Percentiles rank a stretch among this genome's conserved stretches.
phyloP scores from a whole-genome alignment of 768 basidiomycete genomes.

The Lactarius vividus region DNA sequence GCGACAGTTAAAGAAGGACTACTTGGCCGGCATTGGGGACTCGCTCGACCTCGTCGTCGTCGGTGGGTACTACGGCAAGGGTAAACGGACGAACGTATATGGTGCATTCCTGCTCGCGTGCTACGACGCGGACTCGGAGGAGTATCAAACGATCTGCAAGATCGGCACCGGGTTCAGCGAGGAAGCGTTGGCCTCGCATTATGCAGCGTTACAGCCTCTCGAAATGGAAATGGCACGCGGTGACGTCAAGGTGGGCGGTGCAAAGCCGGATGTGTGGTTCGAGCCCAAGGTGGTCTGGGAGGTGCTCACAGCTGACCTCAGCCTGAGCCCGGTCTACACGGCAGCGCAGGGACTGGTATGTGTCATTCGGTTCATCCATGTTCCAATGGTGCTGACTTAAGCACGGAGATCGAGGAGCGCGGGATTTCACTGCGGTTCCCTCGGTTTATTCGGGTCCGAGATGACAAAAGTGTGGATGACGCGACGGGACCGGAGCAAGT shows the following conservation, averaged over 20 bases:
- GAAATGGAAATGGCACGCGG: constrained; percentile 68
- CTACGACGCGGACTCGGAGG: constrained; percentile 91
- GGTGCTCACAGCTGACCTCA: constrained; percentile 94
- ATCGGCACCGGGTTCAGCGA: constrained; percentile 99
- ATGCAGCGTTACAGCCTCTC: constrained; percentile 76
- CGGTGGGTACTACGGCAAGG: constrained; percentile 95
- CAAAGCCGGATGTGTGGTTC: constrained; percentile 97
- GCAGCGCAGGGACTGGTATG: constrained; percentile 87
- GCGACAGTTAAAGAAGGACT: constrained; percentile 95
- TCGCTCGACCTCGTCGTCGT: constrained; percentile 98
- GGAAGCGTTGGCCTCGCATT: constrained; percentile 78
- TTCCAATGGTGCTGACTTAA: constrained; percentile 15
- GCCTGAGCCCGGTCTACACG: constrained; percentile 94
- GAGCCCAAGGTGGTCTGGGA: constrained; percentile 98
- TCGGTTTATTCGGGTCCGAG: constrained; percentile 86
- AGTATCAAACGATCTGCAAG: constrained; percentile 97
- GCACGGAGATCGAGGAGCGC: constrained; percentile 69
- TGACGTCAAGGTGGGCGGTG: constrained; percentile 86
- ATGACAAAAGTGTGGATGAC: constrained; percentile 91
- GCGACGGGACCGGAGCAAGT: constrained; percentile 94
- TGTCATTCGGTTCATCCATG: constrained; percentile 20
- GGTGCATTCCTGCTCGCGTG: constrained; percentile 98
- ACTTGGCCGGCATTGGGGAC: constrained; percentile 93
- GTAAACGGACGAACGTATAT: constrained; percentile 96
- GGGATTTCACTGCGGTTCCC: constrained; percentile 97